Evolutionary conservation across 2,329 filamentous ascomycete species (phyloP).

Genomic region (Cercospora zeae-maydis): DNA sequence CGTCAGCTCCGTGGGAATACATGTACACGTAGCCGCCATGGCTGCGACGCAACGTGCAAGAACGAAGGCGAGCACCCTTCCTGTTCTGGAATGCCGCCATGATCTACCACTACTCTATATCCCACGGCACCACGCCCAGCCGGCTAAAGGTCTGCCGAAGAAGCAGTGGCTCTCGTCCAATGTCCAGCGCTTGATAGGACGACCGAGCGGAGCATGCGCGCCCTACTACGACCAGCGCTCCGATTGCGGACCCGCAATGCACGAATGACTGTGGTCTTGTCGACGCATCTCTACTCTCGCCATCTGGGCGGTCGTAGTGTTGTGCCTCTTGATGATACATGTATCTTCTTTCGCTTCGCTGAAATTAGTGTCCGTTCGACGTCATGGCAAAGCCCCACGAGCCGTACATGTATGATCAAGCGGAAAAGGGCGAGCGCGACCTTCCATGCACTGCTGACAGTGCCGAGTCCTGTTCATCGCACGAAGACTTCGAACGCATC

Average conservation of each 20-base stretch:
- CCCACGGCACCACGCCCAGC: neutral
- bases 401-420: neutral
- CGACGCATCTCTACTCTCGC: neutral
- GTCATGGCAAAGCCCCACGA: neutral
- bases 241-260: neutral
- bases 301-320: neutral
- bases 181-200: constrained; percentile 1
- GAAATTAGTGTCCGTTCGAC: neutral
- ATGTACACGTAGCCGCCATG: too few species aligned
- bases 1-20: neutral
- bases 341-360: neutral
- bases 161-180: neutral
- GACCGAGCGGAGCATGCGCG: neutral
- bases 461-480: constrained; percentile 18
- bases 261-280: neutral
- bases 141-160: neutral
- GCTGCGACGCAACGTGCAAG: neutral
- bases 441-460: constrained; percentile 10
- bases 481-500: constrained; percentile 23
- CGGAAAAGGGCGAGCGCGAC: neutral
- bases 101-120: neutral
- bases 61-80: neutral
- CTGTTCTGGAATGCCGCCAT: neutral
- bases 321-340: too few species aligned
- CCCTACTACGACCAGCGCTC: neutral